These are phyloP conservation scores for Cryphonectria carpinicola DNA, from an alignment of 2,329 filamentous ascomycete species.

Conservation along the genomic window DNA sequence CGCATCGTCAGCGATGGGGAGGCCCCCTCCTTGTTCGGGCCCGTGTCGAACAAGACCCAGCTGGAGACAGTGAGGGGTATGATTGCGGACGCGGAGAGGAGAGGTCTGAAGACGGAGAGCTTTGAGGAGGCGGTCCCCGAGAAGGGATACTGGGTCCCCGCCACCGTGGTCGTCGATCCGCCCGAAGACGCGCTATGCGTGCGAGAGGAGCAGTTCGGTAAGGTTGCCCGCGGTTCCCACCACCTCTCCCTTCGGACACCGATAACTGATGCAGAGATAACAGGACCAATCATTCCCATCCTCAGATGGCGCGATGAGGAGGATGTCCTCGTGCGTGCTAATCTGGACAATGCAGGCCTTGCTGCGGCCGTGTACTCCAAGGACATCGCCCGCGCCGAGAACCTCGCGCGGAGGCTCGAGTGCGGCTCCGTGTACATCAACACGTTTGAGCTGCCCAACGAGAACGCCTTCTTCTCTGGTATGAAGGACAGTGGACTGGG, in stretches of 20 bases:
- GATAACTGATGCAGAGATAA: neutral
- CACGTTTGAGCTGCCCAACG: constrained; percentile 37
- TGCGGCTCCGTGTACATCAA: constrained; percentile 67
- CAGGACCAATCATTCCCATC: constrained; percentile 65
- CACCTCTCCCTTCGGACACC: neutral
- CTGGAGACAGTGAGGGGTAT: constrained; percentile 62
- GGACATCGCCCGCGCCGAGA: constrained; percentile 53
- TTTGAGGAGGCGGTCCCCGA: constrained; percentile 47
- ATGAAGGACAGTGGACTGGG: constrained; percentile 42
- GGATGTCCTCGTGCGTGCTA: constrained; percentile 61
- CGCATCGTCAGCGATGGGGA: constrained; percentile 41
- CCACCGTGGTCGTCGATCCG: constrained; percentile 62
- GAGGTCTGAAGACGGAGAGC: constrained; percentile 55
- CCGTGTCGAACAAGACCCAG: constrained; percentile 68
- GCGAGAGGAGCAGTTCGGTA: constrained; percentile 63
- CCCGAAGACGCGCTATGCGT: constrained; percentile 59
- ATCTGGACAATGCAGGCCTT: constrained; percentile 56
- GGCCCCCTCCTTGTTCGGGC: constrained; percentile 52
- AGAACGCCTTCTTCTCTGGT: constrained; percentile 38
- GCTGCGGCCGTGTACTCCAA: constrained; percentile 62
- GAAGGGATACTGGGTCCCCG: constrained; percentile 60
- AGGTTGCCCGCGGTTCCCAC: constrained; percentile 30
- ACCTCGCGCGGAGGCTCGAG: constrained; percentile 58
- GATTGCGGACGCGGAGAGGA: constrained; percentile 57
- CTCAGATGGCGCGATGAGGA: constrained; percentile 64